A percentile compares a stretch with the other conserved stretches of the same genome.
These are phyloP conservation scores for Eurotiales sp. DNA, from an alignment of 2,329 filamentous ascomycete species.

Conservation along the genomic window DNA sequence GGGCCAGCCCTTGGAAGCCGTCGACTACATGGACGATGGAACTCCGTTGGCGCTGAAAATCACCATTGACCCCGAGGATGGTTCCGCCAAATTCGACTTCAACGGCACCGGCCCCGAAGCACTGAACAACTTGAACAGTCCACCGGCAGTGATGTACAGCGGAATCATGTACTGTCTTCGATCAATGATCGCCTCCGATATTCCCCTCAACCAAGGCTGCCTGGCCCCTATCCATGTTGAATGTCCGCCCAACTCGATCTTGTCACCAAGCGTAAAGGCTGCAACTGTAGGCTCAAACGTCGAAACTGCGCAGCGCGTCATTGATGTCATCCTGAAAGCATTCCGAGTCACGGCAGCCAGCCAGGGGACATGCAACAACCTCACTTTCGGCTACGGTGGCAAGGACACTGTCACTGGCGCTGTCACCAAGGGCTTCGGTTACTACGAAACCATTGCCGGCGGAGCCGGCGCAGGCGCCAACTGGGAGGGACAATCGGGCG, in stretches of 20 bases:
- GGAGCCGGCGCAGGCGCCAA: constrained; percentile 71
- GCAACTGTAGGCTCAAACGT: constrained; percentile 83
- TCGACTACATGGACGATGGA: constrained; percentile 86
- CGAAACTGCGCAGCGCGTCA: constrained; percentile 73
- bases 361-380: constrained; percentile 79
- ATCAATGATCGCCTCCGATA: constrained; percentile 74
- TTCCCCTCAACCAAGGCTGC: constrained; percentile 83
- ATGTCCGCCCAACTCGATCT: constrained; percentile 63
- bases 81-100: constrained; percentile 76
- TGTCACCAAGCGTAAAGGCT: constrained; percentile 70
- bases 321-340: constrained; percentile 76
- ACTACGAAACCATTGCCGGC: constrained; percentile 84
- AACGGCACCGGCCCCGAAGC: constrained; percentile 74
- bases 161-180: constrained; percentile 85
- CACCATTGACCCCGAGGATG: constrained; percentile 68
- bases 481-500: constrained; percentile 73
- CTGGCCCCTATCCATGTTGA: constrained; percentile 75
- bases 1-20: constrained; percentile 66
- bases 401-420: constrained; percentile 55
- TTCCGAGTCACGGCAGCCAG: constrained; percentile 75
- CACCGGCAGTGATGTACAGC: constrained; percentile 74
- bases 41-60: constrained; percentile 72
- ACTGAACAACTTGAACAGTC: constrained; percentile 76
- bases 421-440: constrained; percentile 71
- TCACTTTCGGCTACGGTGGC: constrained; percentile 79